These are phyloP conservation scores for Gossypium mustelinum DNA, from an alignment of 345 rosid genomes.

Conservation along the genomic window DNA sequence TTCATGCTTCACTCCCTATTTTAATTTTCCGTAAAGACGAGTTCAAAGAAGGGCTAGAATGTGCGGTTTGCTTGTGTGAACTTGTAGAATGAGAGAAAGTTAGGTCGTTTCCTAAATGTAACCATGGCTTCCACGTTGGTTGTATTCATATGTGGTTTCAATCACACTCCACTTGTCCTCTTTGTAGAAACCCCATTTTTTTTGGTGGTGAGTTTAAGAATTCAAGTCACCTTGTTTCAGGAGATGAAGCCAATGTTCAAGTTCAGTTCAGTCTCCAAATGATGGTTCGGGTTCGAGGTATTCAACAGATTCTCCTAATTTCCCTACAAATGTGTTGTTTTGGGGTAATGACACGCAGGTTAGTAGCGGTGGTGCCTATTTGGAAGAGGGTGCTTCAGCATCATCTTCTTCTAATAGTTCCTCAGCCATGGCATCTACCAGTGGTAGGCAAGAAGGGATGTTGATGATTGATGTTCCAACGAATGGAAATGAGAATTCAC, in stretches of 20 bases:
- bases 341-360: constrained; percentile 76
- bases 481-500: constrained; percentile 32
- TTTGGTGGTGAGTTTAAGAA: constrained; percentile 25
- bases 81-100: constrained; percentile 67
- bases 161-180: constrained; percentile 78
- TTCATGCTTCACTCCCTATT: constrained; percentile 58
- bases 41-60: constrained; percentile 61
- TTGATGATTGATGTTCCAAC: constrained; percentile 48
- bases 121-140: constrained; percentile 81
- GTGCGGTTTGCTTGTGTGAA: constrained; percentile 86
- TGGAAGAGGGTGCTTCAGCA: constrained; percentile 35
- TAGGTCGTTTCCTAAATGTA: constrained; percentile 63
- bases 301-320: constrained; percentile 51
- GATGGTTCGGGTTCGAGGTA: constrained; percentile 33
- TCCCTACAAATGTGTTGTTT: constrained; percentile 83
- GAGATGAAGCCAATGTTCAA: constrained; percentile 23
- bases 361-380: constrained; percentile 40
- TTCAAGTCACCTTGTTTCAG: constrained; percentile 11
- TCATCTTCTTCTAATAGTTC: constrained; percentile 34
- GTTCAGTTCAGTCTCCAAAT: constrained; percentile 26
- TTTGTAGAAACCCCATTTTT: constrained; percentile 61
- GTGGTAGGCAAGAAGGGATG: constrained; percentile 27
- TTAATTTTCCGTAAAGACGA: constrained; percentile 43
- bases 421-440: constrained; percentile 13
- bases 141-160: constrained; percentile 98